Conservation (phyloP, 257 asterid species). For the Anisodus tanguticus region DNA sequence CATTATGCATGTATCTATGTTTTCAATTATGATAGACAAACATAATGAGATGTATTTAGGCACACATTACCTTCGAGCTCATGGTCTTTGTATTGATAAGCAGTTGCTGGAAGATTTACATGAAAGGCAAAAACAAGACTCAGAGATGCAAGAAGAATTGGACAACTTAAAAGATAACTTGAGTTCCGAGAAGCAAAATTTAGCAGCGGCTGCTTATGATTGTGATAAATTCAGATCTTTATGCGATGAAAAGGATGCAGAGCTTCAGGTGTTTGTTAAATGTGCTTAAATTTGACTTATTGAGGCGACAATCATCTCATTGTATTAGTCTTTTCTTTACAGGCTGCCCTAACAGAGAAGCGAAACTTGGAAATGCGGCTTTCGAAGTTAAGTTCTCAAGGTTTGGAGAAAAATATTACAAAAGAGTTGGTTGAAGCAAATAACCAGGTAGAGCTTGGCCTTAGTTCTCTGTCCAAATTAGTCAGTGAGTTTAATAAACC, state of each 20-base stretch:
- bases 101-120: constrained; percentile 80
- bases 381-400: constrained; percentile 65
- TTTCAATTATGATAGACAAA: neutral
- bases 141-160: constrained; percentile 64
- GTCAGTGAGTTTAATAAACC: neutral
- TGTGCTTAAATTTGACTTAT: neutral
- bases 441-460: constrained; percentile 60
- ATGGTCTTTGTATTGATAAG: constrained; percentile 34
- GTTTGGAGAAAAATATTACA: constrained; percentile 66
- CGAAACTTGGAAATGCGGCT: constrained; percentile 65
- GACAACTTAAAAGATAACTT: constrained; percentile 60
- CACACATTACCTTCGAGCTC: constrained; percentile 22
- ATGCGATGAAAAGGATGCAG: constrained; percentile 74
- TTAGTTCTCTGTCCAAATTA: neutral
- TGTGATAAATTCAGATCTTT: constrained; percentile 67
- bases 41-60: neutral
- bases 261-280: constrained; percentile 66
- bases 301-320: constrained; percentile 20
- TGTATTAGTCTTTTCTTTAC: constrained; percentile 35
- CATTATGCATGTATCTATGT: neutral
- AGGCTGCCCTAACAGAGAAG: constrained; percentile 80
- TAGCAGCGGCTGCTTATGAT: constrained; percentile 63
- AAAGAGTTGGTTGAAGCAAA: constrained; percentile 74
- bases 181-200: constrained; percentile 73
- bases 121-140: constrained; percentile 71